Evolutionary conservation across 208 protist species (phyloP), one percentile per base, ranked within the genome.

Genomic region (Crithidia acanthocephali): DNA sequence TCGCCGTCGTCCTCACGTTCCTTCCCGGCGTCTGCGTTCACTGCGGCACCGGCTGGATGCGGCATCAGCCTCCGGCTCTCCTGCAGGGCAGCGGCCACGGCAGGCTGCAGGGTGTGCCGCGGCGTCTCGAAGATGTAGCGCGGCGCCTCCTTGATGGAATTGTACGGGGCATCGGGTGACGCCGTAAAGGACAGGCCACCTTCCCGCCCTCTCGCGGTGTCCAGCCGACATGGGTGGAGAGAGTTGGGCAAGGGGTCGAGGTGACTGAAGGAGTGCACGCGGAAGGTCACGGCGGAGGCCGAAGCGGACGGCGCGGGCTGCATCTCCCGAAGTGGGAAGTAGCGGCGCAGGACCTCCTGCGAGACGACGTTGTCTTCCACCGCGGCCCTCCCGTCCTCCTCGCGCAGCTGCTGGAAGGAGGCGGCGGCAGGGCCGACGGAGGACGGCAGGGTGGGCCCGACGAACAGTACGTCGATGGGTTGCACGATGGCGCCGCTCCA

Each of bases 401-500:
- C 44, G 2, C 83, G 81, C 27, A 95, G 70, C n/a, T 69, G 35
- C 32, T 57, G 63, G 60, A 95, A 93, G 28, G 80, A 88, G 22
- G 64, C 50, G n/a, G 79, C 74, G 53, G 30, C 13, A 1, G 44
- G 56, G 15, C 74, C 69, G 7, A 90, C 72, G 4, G 85, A 64
- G 20, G 65, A 40, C 16, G 88, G 81, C 33, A 85, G 69, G 7
- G 83, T 77, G 13, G 88, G 84, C 0, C 78, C 76, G 33, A 91
- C 77, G 47, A 94, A 94, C 27, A 87, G 73, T 7, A 96, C 79
- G 48, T 96, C 91, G 63, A 96, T 92, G 27, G 88, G 74, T 35
- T 86, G 76, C 25, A 52, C 60, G 32, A 96, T 96, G 25, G 85
- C 91, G 2, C 91, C 91, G 51, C 88, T 94, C 89, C 91, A 96